Evolutionary conservation across 345 rosid species (phyloP).

Genomic region (Noccaea bulbosa): DNA sequence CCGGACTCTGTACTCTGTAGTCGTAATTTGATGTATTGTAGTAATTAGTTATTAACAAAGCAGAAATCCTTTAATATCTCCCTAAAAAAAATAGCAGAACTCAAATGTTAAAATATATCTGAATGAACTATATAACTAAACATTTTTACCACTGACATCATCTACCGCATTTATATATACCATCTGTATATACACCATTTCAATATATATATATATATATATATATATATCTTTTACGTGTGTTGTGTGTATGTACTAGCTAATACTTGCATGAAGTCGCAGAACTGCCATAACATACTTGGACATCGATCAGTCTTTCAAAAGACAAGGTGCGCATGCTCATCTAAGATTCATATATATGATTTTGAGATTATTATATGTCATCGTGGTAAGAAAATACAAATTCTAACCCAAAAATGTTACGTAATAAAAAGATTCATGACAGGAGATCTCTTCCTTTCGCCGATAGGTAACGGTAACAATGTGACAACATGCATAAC

Average conservation of each 20-base stretch:
- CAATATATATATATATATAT: no score
- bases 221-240: no score
- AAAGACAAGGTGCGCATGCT: not conserved
- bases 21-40: not conserved
- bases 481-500: not conserved
- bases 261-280: not conserved
- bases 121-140: not conserved
- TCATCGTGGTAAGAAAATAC: not conserved
- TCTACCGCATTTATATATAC: no score
- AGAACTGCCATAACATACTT: not conserved
- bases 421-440: not conserved
- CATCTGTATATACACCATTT: no score
- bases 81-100: not conserved
- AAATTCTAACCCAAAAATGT: not conserved
- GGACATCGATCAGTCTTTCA: not conserved
- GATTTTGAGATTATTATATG: not conserved
- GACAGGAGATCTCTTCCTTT: not conserved
- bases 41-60: not conserved
- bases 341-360: not conserved
- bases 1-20: not conserved
- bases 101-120: not conserved
- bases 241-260: not conserved
- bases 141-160: not conserved
- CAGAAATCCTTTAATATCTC: not conserved
- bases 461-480: conserved; percentile 12